Conservation (phyloP, 345 rosid genomes). For the Balakata baccata region DNA sequence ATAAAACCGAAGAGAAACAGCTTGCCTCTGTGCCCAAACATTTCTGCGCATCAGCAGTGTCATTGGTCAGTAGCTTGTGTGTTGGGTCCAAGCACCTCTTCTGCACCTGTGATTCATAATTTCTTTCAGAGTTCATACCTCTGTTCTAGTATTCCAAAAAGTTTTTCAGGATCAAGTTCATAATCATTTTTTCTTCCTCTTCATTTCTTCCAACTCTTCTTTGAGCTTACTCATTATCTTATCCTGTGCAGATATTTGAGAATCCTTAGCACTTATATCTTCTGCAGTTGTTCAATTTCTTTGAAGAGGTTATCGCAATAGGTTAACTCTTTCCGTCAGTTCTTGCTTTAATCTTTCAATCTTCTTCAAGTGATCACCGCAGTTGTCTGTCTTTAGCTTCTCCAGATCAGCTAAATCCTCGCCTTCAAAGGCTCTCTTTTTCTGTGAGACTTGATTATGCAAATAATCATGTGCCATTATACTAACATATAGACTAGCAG, state of each 20-base stretch:
- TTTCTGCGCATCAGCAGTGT: not conserved
- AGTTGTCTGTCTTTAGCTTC: constrained; percentile 30
- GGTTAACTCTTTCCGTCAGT: constrained; percentile 5
- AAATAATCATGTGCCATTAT: constrained; percentile 39
- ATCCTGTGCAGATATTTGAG: constrained; percentile 38
- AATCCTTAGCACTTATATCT: constrained; percentile 44
- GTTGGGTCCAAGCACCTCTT: not conserved
- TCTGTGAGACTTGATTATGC: constrained; percentile 15
- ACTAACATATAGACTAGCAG: constrained; percentile 50
- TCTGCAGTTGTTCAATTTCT: constrained; percentile 52
- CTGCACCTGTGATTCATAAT: not conserved
- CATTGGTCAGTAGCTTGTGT: not conserved
- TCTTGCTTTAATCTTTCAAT: constrained; percentile 18
- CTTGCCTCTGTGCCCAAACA: not conserved
- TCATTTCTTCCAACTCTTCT: constrained; percentile 24
- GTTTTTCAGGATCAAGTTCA: not conserved
- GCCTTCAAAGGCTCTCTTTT: constrained; percentile 41
- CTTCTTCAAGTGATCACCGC: constrained; percentile 33
- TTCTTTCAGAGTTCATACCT: not conserved
- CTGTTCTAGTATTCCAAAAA: not conserved
- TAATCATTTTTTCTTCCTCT: not conserved
- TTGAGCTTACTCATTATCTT: constrained; percentile 45
- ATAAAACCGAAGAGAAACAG: too few relatives aligned
- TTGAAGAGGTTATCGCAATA: constrained; percentile 31
- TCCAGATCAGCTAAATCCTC: constrained; percentile 30